These are phyloP conservation scores for Irineochytrium annulatum DNA, from an alignment of 192 early-diverging fungal species.

Conservation along the genomic window DNA sequence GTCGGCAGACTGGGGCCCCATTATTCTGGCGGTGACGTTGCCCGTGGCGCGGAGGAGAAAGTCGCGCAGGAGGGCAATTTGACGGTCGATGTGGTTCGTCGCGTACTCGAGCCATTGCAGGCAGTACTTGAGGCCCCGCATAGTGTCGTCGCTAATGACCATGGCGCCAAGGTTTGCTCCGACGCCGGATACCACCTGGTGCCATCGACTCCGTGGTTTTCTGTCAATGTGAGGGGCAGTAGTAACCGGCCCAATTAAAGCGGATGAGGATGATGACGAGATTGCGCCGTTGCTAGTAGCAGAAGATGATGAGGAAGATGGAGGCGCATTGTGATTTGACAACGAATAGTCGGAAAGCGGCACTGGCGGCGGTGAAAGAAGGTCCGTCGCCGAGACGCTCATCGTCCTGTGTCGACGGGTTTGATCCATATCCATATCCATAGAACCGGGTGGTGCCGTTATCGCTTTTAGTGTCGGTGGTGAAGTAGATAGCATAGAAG, in stretches of 20 bases:
- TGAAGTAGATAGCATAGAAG: slow-evolving; percentile 1
- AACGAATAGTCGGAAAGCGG: too few relatives aligned
- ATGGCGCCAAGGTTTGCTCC: slow-evolving; percentile 67
- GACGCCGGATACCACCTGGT: slow-evolving; percentile 57
- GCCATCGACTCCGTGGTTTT: slow-evolving; percentile 51
- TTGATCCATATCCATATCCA: too few relatives aligned
- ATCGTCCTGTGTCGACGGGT: too few relatives aligned
- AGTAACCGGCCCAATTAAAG: not conserved
- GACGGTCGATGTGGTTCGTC: slow-evolving; percentile 42
- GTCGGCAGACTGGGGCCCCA: too few relatives aligned
- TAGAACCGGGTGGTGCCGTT: not conserved
- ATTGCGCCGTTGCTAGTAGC: not conserved
- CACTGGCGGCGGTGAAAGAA: too few relatives aligned
- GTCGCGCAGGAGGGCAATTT: slow-evolving; percentile 25
- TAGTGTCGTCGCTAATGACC: slow-evolving; percentile 82
- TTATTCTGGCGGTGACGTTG: too few relatives aligned
- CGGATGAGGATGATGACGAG: not conserved
- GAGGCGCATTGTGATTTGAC: too few relatives aligned
- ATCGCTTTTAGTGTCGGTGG: slow-evolving; percentile 8
- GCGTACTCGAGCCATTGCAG: slow-evolving; percentile 85
- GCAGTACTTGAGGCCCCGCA: slow-evolving; percentile 85
- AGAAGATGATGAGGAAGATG: not conserved
- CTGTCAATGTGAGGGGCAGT: slow-evolving; percentile 38
- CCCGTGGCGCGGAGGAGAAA: too few relatives aligned
- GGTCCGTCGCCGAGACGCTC: too few relatives aligned